phyloP scores from a whole-genome alignment of 148 eudicot species.

The Silene latifolia region DNA sequence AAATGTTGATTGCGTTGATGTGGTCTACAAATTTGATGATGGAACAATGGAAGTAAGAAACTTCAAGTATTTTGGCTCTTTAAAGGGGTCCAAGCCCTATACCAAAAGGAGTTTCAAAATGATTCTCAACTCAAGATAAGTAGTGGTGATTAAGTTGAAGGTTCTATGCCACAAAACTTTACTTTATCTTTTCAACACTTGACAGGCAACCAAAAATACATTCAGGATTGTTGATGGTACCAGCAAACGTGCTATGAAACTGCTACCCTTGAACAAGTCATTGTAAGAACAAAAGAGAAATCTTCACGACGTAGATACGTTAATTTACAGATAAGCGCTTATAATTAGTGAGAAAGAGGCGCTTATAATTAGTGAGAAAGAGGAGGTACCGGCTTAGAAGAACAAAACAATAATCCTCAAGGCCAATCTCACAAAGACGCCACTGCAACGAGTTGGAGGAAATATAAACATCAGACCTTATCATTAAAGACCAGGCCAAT shows the following conservation, averaged over 20 bases:
- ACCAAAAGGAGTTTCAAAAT: constrained; percentile 1
- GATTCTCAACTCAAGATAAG: neutral
- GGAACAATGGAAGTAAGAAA: neutral
- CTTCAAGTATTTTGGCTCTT: too few relatives aligned
- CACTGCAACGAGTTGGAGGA: constrained; percentile 48
- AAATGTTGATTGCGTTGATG: neutral
- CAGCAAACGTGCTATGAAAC: neutral
- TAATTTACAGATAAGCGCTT: neutral
- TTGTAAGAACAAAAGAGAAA: neutral
- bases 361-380: neutral
- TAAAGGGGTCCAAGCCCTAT: too few relatives aligned
- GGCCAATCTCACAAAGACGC: constrained; percentile 98
- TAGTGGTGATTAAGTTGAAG: neutral
- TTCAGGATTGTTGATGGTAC: neutral
- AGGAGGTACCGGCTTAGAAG: constrained; percentile 77
- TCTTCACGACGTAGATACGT: neutral
- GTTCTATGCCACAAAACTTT: neutral
- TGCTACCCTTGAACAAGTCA: constrained; percentile 1
- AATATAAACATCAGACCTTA: constrained; percentile 9
- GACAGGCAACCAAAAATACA: neutral
- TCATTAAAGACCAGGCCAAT: neutral
- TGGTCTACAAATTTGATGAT: neutral
- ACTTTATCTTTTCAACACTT: neutral
- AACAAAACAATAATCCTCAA: constrained; percentile 90
- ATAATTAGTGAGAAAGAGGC: neutral